Base-by-base conservation (phyloP, 1,284 basidiomycete genomes). In the Agaricales sp. region DNA sequence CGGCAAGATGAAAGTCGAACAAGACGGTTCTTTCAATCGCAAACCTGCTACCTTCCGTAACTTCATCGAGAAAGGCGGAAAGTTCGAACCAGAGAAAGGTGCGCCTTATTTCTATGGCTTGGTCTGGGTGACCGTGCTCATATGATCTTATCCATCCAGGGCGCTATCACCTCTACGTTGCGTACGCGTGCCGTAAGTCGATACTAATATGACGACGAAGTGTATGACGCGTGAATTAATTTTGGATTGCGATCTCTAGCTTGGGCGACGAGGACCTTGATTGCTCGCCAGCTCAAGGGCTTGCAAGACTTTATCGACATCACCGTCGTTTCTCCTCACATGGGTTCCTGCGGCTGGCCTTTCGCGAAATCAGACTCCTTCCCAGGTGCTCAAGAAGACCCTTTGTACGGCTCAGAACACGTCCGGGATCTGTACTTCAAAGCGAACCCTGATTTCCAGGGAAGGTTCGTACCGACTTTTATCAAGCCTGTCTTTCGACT, bases 191-290 rank as follows among this genome's bases (percentile, higher is more conserved):
- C 67, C 80, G 90, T 92, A 52, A 71, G 86, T 70, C 45, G 35
- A 21, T 2, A 46, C 14, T 37, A 25, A 38, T 20, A 48, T 23
- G 43, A 14, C 19, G 30, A 37, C 30, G 16, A 37, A 37, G 30
- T 12, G n/a, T 39, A 25, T 37, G 22, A 11, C 25, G 25, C 22
- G 26, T 22, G 22, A 30, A 26, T n/a, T 22, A 8, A 13, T 47
- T 23, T 30, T 30, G 13, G 35, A 44, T 45, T 24, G 22, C 51
- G 21, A 18, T 54, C 23, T 38, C 2, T 41, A 87, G 84, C 94
- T 3, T 98, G 95, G 94, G 95, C 95, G 0, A 92, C 92, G 47
- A 78, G 95, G 54, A 77, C 92, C 1, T 70, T 98, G 50, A 97
- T 99, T 58, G 75, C 87, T 2, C 78, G 94, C 57, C 80, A 90